Evolutionary conservation across 2,329 filamentous ascomycete species (phyloP).

Genomic region (Colletotrichum sp.): DNA sequence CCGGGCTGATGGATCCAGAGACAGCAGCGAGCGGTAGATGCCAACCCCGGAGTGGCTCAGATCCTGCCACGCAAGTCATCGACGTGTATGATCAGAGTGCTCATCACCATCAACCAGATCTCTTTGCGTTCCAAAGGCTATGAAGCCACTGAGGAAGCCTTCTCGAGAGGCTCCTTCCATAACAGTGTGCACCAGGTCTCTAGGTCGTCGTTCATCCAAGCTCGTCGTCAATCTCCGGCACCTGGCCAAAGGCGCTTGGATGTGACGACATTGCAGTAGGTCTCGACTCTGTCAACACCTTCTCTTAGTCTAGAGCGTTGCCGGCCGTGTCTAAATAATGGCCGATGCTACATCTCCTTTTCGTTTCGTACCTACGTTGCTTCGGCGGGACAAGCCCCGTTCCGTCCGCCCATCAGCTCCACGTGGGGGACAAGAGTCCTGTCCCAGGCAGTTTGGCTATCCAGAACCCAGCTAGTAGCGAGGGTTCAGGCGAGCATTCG

Average conservation of each 20-base stretch:
- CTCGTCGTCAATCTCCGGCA: neutral
- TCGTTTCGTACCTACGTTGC: neutral
- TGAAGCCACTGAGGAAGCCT: neutral
- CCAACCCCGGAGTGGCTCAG: neutral
- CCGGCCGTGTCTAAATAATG: neutral
- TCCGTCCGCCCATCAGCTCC: conserved; percentile 8
- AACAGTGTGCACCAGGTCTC: neutral
- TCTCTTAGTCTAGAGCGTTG: neutral
- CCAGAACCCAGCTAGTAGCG: neutral
- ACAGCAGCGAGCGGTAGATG: neutral
- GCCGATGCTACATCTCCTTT: neutral
- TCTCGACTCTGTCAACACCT: neutral
- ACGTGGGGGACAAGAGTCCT: neutral
- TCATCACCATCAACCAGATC: neutral
- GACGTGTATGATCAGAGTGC: neutral
- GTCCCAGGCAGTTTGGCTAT: neutral
- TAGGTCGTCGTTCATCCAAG: neutral
- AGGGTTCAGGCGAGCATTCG: neutral
- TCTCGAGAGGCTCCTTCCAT: neutral
- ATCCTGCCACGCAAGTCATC: neutral
- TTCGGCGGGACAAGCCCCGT: neutral
- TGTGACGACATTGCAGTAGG: neutral
- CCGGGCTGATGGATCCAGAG: neutral
- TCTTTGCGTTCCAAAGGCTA: neutral
- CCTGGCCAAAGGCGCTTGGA: neutral